A percentile compares a stretch with the other conserved stretches of the same genome.
phyloP scores from a whole-genome alignment of 345 rosid genomes.

The Heritiera littoralis region DNA sequence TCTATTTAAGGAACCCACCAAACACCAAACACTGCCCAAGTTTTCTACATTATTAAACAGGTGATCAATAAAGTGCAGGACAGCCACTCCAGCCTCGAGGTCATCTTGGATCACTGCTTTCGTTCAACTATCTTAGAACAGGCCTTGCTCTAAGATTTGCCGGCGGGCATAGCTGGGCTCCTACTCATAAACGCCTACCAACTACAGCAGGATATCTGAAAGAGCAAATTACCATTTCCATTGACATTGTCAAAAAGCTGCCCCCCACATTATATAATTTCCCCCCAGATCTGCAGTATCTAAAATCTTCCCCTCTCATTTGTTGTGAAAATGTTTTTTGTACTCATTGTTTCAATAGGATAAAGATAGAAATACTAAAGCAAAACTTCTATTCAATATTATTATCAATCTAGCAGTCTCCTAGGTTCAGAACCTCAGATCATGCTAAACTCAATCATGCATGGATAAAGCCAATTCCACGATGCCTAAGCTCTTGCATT shows the following conservation, averaged over 20 bases:
- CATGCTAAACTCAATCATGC: not conserved
- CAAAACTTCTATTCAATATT: not conserved
- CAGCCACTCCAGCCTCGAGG: not conserved
- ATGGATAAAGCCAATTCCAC: not conserved
- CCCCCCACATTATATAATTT: not conserved
- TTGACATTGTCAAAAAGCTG: not conserved
- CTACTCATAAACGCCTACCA: not conserved
- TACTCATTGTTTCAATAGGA: not conserved
- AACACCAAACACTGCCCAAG: not conserved
- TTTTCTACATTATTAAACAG: not conserved
- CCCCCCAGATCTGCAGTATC: not conserved
- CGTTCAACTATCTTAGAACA: not conserved
- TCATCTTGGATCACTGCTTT: not conserved
- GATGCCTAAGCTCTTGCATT: not conserved
- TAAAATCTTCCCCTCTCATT: not conserved
- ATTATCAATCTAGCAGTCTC: not conserved
- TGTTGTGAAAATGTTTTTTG: not conserved
- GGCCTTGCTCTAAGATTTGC: not conserved
- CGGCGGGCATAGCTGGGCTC: not conserved
- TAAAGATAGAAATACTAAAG: not conserved
- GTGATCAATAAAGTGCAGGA: too few species aligned
- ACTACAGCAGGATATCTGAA: not conserved
- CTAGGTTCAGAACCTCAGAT: not conserved
- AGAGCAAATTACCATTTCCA: not conserved
- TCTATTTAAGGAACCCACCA: not conserved